Evolutionary conservation across 441 rosid genomes (phyloP).

Genomic region (Mallotus japonicus): DNA sequence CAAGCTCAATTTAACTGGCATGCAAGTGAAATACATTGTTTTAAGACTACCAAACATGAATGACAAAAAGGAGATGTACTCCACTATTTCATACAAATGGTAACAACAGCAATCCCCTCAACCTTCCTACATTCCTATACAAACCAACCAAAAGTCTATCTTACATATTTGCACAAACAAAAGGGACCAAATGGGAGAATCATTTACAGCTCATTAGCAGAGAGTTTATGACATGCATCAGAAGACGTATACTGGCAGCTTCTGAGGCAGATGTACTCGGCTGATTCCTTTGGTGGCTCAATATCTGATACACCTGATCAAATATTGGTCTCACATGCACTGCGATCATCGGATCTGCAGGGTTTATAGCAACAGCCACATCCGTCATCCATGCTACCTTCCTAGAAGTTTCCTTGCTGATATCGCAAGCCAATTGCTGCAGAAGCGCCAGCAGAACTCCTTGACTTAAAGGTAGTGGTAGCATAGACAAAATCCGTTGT

Average conservation of each 20-base stretch:
- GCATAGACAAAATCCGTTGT: conserved; percentile 42
- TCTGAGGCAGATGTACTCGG: conserved; percentile 46
- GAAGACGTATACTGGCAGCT: conserved; percentile 48
- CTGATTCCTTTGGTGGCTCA: conserved; percentile 50
- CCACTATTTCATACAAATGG: conserved; percentile 29
- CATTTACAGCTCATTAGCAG: conserved; percentile 65
- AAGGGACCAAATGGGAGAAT: conserved; percentile 21
- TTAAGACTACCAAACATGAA: neutral
- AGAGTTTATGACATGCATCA: conserved; percentile 61
- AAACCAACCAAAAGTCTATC: conserved; percentile 30
- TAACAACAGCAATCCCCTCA: conserved; percentile 21
- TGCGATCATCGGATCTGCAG: conserved; percentile 55
- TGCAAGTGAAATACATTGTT: conserved; percentile 6
- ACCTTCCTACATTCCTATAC: conserved; percentile 37
- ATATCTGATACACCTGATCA: conserved; percentile 64
- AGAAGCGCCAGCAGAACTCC: conserved; percentile 72
- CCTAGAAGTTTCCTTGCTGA: conserved; percentile 44
- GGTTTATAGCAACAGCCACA: conserved; percentile 62
- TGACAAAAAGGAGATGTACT: neutral
- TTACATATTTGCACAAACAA: conserved; percentile 33
- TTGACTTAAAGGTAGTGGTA: conserved; percentile 61
- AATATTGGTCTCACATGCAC: conserved; percentile 64
- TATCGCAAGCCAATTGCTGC: conserved; percentile 75
- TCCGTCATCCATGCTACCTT: conserved; percentile 76
- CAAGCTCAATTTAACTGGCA: conserved; percentile 14